Conservation (phyloP, 768 basidiomycete species). For the Lenzites betulinus region DNA sequence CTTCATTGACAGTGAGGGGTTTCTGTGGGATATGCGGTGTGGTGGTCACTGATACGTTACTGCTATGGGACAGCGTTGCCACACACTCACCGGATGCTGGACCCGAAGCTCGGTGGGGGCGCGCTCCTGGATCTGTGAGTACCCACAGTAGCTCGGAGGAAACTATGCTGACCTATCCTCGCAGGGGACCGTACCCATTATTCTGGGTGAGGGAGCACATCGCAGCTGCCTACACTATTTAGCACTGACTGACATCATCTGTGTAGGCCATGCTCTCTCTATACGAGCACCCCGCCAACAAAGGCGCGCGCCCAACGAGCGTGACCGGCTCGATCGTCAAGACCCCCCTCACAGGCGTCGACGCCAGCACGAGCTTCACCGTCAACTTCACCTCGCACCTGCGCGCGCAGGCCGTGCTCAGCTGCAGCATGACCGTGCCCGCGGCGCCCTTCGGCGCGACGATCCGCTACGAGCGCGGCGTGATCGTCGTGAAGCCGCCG, state of each 20-base stretch:
- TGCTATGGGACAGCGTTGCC: conserved; percentile 52
- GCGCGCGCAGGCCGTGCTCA: conserved; percentile 71
- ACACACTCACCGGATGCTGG: conserved; percentile 71
- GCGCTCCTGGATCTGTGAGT: conserved; percentile 82
- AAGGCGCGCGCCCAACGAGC: conserved; percentile 52
- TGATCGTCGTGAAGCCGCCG: conserved; percentile 62
- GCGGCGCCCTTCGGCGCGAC: conserved; percentile 52
- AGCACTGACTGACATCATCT: background rate
- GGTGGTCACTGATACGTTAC: background rate
- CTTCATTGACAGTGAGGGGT: conserved; percentile 57
- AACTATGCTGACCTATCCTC: background rate
- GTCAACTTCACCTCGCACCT: conserved; percentile 68
- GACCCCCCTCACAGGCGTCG: conserved; percentile 76
- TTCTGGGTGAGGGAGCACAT: conserved; percentile 57
- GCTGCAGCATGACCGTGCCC: conserved; percentile 63
- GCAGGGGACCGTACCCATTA: conserved; percentile 79
- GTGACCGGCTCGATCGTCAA: conserved; percentile 76
- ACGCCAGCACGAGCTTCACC: conserved; percentile 73
- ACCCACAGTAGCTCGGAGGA: background rate
- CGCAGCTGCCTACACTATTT: background rate
- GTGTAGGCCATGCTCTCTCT: conserved; percentile 71
- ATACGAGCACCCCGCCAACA: conserved; percentile 80
- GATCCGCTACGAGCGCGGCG: conserved; percentile 77
- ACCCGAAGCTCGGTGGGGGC: conserved; percentile 80
- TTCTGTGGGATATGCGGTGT: background rate